Conservation (phyloP, 306 rosid species). For the Leucaena leucocephala region DNA sequence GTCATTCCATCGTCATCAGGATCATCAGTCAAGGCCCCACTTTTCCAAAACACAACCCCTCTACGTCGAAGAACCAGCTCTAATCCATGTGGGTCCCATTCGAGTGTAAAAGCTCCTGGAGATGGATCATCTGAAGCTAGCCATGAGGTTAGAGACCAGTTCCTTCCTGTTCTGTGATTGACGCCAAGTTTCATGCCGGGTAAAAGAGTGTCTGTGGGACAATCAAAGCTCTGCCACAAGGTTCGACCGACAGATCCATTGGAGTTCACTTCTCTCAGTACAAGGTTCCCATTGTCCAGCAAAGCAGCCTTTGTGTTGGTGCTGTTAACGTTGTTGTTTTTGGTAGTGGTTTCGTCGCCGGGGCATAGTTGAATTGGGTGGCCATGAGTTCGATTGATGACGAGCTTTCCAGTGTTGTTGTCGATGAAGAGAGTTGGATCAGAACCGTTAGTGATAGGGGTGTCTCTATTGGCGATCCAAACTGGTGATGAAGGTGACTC, state of each 20-base stretch:
- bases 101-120: neutral
- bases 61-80: neutral
- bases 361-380: neutral
- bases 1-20: neutral
- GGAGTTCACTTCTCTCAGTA: neutral
- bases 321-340: neutral
- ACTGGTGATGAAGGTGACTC: neutral
- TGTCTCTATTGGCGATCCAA: neutral
- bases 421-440: neutral
- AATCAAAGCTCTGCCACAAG: conserved; percentile 18
- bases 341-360: neutral
- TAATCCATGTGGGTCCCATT: neutral
- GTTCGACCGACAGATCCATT: neutral
- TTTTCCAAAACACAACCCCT: neutral
- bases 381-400: neutral
- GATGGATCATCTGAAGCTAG: neutral
- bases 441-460: neutral
- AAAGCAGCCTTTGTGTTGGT: neutral
- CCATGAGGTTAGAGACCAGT: conserved; percentile 12
- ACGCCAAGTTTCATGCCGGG: neutral
- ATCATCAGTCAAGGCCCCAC: neutral
- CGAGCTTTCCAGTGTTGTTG: neutral
- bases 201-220: neutral
- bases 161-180: neutral
- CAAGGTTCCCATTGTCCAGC: neutral